Evolutionary conservation across 495 filamentous ascomycete species (phyloP).

Genomic region (Neurospora pannonica): DNA sequence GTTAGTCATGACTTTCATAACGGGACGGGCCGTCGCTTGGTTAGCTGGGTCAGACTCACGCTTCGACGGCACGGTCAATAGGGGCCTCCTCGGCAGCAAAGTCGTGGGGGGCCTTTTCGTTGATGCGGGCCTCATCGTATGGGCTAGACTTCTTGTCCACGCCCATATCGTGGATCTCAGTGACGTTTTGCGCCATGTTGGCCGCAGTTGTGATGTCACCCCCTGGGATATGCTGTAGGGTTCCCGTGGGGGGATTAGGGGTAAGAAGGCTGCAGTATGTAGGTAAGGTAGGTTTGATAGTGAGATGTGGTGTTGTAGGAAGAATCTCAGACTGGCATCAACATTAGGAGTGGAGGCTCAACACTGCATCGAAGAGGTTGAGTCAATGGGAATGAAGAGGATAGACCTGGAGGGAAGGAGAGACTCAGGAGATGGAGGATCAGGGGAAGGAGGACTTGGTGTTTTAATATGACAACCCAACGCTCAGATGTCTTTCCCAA

Average conservation of each 20-base stretch:
- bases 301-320: not conserved
- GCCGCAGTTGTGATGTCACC: not conserved
- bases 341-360: not conserved
- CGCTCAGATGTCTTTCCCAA: not conserved
- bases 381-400: not conserved
- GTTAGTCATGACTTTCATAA: not conserved
- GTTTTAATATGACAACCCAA: not conserved
- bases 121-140: not conserved
- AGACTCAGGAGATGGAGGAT: not conserved
- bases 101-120: not conserved
- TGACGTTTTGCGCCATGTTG: not conserved
- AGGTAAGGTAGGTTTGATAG: not conserved
- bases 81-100: not conserved
- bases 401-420: not conserved
- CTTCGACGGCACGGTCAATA: conserved; percentile 4
- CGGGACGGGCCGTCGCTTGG: not conserved
- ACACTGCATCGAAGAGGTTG: not conserved
- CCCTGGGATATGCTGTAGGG: not conserved
- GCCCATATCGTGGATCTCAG: not conserved
- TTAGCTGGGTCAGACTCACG: not conserved
- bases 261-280: not conserved
- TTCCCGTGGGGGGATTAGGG: not conserved
- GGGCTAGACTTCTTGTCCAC: not conserved
- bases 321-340: not conserved
- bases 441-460: not conserved